phyloP scores from a whole-genome alignment of 805 yeast genomes.

The Lipomyces spencermartinsiae region DNA sequence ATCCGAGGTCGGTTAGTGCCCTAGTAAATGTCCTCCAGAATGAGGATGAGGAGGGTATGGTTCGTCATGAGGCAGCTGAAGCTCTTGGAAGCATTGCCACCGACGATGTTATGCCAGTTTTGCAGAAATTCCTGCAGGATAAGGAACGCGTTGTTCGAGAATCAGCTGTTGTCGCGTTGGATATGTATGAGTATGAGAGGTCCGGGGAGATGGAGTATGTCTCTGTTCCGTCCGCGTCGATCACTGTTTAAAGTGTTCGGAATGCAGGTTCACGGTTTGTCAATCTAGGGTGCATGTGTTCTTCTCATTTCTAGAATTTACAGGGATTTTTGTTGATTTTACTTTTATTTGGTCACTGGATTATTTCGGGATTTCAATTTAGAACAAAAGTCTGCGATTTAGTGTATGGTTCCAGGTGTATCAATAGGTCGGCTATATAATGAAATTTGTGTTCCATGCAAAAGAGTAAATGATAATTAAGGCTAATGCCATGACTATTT shows the following conservation, averaged over 20 bases:
- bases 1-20: conserved; percentile 89
- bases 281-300: background rate
- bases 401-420: background rate
- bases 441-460: background rate
- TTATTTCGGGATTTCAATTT: background rate
- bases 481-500: background rate
- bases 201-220: conserved; percentile 39
- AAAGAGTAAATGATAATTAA: background rate
- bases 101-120: conserved; percentile 89
- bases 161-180: conserved; percentile 95
- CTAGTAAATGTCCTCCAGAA: conserved; percentile 81
- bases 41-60: conserved; percentile 92
- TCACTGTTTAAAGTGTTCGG: background rate
- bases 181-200: conserved; percentile 92
- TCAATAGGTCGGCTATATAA: background rate
- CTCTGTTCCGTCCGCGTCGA: conserved; percentile 8
- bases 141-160: conserved; percentile 91
- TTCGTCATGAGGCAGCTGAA: conserved; percentile 99
- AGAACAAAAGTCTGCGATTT: background rate
- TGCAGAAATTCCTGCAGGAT: conserved; percentile 79
- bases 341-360: background rate
- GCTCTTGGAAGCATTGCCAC: conserved; percentile 97
- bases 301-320: too few relatives aligned
- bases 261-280: background rate
- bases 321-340: background rate